Conservation (phyloP, 2,329 filamentous ascomycete species). For the Monosporascus sp. region DNA sequence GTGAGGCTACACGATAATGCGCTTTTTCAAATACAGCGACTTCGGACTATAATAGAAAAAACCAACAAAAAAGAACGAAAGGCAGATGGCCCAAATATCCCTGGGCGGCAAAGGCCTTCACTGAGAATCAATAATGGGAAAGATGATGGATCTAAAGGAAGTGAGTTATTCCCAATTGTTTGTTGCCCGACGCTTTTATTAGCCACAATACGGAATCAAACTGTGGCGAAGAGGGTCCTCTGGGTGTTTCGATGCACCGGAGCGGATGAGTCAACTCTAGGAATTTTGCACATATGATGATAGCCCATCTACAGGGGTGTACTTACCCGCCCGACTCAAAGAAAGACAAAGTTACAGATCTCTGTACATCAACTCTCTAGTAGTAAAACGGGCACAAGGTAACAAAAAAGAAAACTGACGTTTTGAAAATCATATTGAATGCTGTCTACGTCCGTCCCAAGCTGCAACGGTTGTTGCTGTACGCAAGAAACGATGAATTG, state of each 20-base stretch:
- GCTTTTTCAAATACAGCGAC: constrained; percentile 46
- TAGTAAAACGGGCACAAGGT: too few species aligned
- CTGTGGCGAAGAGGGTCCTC: background rate
- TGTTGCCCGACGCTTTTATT: too few species aligned
- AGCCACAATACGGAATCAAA: too few species aligned
- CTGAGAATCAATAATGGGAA: too few species aligned
- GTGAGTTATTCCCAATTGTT: too few species aligned
- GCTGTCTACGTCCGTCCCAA: too few species aligned
- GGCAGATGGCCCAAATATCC: background rate
- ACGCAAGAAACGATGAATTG: too few species aligned
- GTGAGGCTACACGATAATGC: constrained; percentile 19
- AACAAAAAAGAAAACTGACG: too few species aligned
- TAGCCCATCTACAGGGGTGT: background rate
- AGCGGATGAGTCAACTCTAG: background rate
- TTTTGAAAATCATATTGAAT: too few species aligned
- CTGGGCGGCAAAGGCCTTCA: background rate
- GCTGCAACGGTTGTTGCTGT: too few species aligned
- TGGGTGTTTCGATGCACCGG: background rate
- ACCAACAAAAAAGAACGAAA: constrained; percentile 8
- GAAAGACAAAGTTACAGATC: background rate
- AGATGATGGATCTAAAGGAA: too few species aligned
- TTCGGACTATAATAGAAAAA: constrained; percentile 23
- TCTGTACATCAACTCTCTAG: too few species aligned
- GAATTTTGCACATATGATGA: background rate
- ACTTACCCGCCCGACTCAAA: background rate